Evolutionary conservation across 116 monocot genomes (phyloP).

Genomic region (Trichopus zeylanicus): DNA sequence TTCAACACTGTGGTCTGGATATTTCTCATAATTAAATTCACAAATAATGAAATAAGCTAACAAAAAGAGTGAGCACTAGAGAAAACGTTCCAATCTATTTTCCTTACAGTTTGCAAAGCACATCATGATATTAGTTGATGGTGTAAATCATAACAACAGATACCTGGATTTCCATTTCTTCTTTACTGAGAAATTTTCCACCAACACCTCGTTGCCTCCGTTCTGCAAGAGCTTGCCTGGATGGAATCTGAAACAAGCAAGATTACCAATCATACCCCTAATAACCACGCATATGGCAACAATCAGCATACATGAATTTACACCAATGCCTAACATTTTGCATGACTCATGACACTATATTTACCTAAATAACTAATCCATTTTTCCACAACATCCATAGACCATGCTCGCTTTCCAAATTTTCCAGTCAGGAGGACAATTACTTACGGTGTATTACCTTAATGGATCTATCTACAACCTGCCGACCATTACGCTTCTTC

Average conservation of each 20-base stretch:
- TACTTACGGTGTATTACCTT: slow-evolving; percentile 10
- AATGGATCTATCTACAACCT: slow-evolving; percentile 13
- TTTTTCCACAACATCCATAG: background rate
- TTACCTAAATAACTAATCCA: background rate
- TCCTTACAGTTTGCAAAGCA: background rate
- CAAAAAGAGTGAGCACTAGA: too few species aligned
- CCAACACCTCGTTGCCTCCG: slow-evolving; percentile 21
- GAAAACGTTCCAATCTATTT: too few species aligned
- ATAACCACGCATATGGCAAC: background rate
- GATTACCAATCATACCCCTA: background rate
- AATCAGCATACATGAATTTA: background rate
- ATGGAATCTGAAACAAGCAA: slow-evolving; percentile 17
- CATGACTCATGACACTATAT: too few species aligned
- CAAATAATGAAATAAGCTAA: too few species aligned
- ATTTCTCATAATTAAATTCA: too few species aligned
- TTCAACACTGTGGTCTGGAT: too few species aligned
- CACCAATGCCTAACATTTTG: too few species aligned
- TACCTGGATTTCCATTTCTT: slow-evolving; percentile 5
- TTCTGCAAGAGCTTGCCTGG: slow-evolving; percentile 27
- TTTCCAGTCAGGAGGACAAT: background rate
- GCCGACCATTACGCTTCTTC: slow-evolving; percentile 21
- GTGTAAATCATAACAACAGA: too few species aligned
- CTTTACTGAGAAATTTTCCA: slow-evolving; percentile 27
- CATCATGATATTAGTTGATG: too few species aligned
- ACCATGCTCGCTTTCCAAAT: background rate